Evolutionary conservation across 306 rosid species (phyloP), one percentile per base, ranked within the genome.

Genomic region (Dryas alaskensis): DNA sequence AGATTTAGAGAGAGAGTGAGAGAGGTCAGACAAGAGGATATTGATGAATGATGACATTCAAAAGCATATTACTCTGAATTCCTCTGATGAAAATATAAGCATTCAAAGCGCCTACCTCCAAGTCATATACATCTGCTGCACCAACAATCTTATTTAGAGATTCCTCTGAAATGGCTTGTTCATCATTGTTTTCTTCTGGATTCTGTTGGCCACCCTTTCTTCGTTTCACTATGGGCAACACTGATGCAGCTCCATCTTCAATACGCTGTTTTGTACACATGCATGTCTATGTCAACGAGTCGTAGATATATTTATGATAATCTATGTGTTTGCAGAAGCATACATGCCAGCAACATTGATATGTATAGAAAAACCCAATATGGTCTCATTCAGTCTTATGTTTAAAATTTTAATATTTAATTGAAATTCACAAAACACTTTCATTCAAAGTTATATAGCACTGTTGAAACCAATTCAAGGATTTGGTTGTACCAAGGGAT

Each of bases 91-190:
- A 55, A 45, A 55, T 53, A 72, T 5, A 63, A 72, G 17, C 55
- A 39, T 11, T 48, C 70, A 61, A 69, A 61, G 57, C 22, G 31
- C 16, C 70, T 63, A 92, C 98, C 93, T 92, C 81, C 64, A 92
- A 81, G 81, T 90, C 80, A 79, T 86, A 92, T 50, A 86, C 74
- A 69, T 92, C 96, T 7, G 77, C 84, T 2, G 92, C 92, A 65
- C 96, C 96, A 81, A 92, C 83, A 83, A 90, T 80, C 74, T 83
- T 90, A 73, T 81, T 87, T 71, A 90, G 65, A 67, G 95, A 80
- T 48, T 95, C 84, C 76, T 90, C 92, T 19, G 93, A 81, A 82
- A 92, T 69, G 53, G 89, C 87, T 73, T 82, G 92, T 73, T 90
- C 95, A 75, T 88, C 89, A 5, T 81, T 81, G 71, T 46, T 75